Base-by-base conservation (phyloP, 2,329 filamentous ascomycete species). In the Colletotrichum chlorophyti region DNA sequence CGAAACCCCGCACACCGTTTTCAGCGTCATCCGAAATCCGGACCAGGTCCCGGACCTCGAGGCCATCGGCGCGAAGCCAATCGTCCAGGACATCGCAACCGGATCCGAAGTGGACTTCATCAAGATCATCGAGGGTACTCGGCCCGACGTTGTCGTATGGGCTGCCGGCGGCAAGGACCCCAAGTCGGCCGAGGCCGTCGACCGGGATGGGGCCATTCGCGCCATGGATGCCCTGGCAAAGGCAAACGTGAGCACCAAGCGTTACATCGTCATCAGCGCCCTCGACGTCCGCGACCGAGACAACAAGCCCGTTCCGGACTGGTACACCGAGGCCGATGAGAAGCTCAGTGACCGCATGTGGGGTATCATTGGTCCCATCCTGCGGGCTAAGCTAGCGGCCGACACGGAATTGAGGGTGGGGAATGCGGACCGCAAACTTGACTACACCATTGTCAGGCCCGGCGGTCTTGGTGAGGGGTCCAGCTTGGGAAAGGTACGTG, bases 191-290 rank as follows among this genome's bases (percentile, higher is more conserved):
- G 65, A 70, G 27, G 69, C 71, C 14, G 77, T 82, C 23, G 79
- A 82, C 63, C 66, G 74, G 24, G 74, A 77, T 51, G 78, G 73
- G 11, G 79, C 78, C 5, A 75, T 80, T 58, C 71, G 72, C 54
- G 70, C 70, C 60, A 79, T 81, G 67, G 74, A 79, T 32, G 79
- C 79, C 2, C 70, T 76, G 2, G 72, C 73, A 5, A 65, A 70
- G 11, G 72, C 73, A 5, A 64, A 71, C 14, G 71, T 73, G 8
- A 37, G 45, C 11, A 72, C 74, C 0, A 77, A 73, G 57, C 68
- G 78, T n/a, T 78, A 78, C 59, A 68, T 82, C 53, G 73, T 76
- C 46, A 72, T 81, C 50, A 78, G 75, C 7, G 77, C 79, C 1
- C 65, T 79, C 1, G 74, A 79, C 60, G 70, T 79, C 17, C 67